These are phyloP conservation scores for Hanseniaspora singularis DNA, from an alignment of 805 yeast species.

Conservation along the genomic window DNA sequence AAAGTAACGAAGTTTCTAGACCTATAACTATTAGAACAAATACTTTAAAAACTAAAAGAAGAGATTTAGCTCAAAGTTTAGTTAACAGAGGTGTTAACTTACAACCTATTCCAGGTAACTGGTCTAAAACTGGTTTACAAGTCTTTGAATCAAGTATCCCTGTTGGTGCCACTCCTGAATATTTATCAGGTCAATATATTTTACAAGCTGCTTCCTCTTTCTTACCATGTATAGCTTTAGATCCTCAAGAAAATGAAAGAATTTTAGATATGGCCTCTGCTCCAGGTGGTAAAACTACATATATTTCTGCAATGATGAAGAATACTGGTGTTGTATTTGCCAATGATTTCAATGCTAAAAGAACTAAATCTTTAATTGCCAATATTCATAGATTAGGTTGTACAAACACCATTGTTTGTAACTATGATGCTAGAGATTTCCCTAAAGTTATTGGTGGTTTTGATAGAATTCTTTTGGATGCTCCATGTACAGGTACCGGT, in stretches of 20 bases:
- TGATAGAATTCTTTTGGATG: constrained; percentile 87
- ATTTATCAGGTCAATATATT: constrained; percentile 93
- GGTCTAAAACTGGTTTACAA: constrained; percentile 98
- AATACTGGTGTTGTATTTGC: constrained; percentile 97
- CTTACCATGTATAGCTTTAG: constrained; percentile 93
- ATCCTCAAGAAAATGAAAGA: constrained; percentile 95
- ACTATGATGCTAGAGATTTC: constrained; percentile 96
- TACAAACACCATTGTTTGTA: constrained; percentile 89
- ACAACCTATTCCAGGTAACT: constrained; percentile 81
- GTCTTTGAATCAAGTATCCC: constrained; percentile 98
- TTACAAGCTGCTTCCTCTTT: constrained; percentile 97
- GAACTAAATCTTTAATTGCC: constrained; percentile 93
- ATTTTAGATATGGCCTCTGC: constrained; percentile 98
- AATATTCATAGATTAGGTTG: constrained; percentile 96
- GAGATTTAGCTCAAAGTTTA: constrained; percentile 88
- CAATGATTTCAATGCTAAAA: constrained; percentile 89
- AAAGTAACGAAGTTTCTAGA: constrained; percentile 93
- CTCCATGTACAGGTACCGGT: constrained; percentile 99
- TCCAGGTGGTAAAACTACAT: constrained; percentile 98
- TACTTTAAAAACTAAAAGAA: constrained; percentile 83
- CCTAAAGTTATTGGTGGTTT: constrained; percentile 98
- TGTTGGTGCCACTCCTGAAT: constrained; percentile 98
- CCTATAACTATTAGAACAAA: constrained; percentile 97
- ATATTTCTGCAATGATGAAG: constrained; percentile 89
- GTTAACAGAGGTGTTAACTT: constrained; percentile 94